A percentile compares a stretch with the other conserved stretches of the same genome.
phyloP scores from a whole-genome alignment of 345 rosid genomes.

The Citrus glauca region DNA sequence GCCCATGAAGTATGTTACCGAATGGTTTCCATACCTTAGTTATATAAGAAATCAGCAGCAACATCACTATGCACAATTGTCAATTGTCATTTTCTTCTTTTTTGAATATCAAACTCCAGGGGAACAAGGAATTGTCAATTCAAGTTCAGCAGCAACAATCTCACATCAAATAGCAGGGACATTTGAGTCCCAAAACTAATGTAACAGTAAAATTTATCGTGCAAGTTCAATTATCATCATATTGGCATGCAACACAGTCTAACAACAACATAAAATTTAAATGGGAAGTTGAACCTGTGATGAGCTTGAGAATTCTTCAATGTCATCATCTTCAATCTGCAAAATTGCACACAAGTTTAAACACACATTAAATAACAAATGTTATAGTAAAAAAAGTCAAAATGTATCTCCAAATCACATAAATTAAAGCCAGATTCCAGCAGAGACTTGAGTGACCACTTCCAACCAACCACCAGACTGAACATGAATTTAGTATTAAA shows the following conservation, averaged over 20 bases:
- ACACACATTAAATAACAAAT: not conserved
- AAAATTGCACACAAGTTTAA: slow-evolving; percentile 11
- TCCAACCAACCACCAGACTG: not conserved
- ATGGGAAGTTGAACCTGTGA: slow-evolving; percentile 32
- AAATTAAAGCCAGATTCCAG: not conserved
- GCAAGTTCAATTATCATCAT: not conserved
- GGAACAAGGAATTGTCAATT: too few species aligned
- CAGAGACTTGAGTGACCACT: not conserved
- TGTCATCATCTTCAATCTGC: slow-evolving; percentile 48
- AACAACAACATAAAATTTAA: not conserved
- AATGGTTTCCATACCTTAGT: not conserved
- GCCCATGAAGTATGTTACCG: not conserved
- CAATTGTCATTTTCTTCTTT: not conserved
- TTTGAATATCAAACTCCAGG: too few species aligned
- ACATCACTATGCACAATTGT: not conserved
- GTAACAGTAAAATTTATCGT: not conserved
- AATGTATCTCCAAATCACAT: not conserved
- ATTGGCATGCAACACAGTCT: not conserved
- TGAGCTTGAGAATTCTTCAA: slow-evolving; percentile 45
- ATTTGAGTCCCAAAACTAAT: too few species aligned
- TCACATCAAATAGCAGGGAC: too few species aligned
- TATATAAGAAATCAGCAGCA: not conserved
- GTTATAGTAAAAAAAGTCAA: not conserved
- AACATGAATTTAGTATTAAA: not conserved
- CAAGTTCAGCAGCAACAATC: not conserved